Base-by-base conservation (phyloP, 1,139 yeast species). In the Taphrina populina region DNA sequence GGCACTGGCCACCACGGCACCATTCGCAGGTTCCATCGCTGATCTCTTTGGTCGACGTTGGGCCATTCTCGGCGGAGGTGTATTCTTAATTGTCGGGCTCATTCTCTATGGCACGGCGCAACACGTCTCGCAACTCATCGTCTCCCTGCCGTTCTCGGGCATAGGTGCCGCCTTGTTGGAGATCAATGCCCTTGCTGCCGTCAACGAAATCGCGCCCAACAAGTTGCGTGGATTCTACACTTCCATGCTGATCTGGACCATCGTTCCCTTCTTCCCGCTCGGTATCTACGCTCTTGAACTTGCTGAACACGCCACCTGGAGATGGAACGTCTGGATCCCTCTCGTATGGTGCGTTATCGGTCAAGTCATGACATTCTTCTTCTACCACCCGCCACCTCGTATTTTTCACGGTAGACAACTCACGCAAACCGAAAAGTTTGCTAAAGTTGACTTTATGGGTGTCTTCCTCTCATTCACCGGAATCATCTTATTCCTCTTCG, bases 1-100 rank as follows among this genome's bases (percentile, higher is more conserved):
- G 3, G 53, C 53, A 3, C 40, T 47, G 20, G 53, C 53, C 27
- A 35, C 53, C 19, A 47, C 53, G 13, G 75, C 86, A 30, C 69
- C 82, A 49, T 61, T 69, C 60, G 84, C 84, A 44, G 83, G 84
- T 51, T 70, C 77, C 36, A 60, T 79, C 19, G 73, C 82, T 57
- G 87, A 82, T 66, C 72, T 73, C 58, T 57, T 79, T 52, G 87
- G 87, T 62, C 78, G 87, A 73, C 76, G 82, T 64, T 71, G 74
- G 74, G 71, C 80, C 51, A 71, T 81, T 52, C 75, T 81, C 57
- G 66, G 79, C 41, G 71, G 76, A 27, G 70, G 83, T 57, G 23
- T 73, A 56, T 73, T 81, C 44, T 81, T 79, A 71, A 72, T 75
- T 63, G 63, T 81, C 56, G 87, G 87, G 65, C 76, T 81, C 58